These are phyloP conservation scores for Claviceps sp. DNA, from an alignment of 2,329 filamentous ascomycete genomes.

Conservation along the genomic window DNA sequence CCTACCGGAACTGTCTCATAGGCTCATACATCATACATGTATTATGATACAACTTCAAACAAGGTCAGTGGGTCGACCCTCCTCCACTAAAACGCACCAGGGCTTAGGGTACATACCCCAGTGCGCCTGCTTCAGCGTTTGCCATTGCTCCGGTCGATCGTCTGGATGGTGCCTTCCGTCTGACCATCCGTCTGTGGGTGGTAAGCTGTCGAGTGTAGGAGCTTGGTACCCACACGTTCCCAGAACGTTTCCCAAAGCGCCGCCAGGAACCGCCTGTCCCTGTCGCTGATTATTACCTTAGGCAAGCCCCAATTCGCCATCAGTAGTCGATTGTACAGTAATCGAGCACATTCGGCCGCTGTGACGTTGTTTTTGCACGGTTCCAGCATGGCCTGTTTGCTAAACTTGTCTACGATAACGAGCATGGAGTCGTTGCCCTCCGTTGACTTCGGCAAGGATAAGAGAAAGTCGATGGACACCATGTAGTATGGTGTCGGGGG, in stretches of 20 bases:
- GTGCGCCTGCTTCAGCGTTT: too few species aligned
- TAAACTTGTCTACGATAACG: not conserved
- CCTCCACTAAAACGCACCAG: too few species aligned
- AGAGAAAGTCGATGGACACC: not conserved
- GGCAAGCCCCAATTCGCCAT: not conserved
- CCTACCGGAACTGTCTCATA: too few species aligned
- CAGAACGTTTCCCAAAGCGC: not conserved
- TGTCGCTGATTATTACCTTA: not conserved
- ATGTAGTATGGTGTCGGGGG: not conserved
- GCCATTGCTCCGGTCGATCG: too few species aligned
- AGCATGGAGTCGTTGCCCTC: not conserved
- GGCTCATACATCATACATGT: too few species aligned
- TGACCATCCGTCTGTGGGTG: not conserved
- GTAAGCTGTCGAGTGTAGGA: not conserved
- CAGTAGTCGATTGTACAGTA: not conserved
- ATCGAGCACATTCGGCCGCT: not conserved
- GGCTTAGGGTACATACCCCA: too few species aligned
- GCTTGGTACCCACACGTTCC: not conserved
- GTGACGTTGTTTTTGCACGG: not conserved
- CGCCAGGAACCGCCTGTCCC: not conserved
- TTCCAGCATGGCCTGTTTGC: not conserved
- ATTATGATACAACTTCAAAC: too few species aligned
- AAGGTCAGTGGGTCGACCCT: too few species aligned
- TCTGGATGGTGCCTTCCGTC: not conserved
- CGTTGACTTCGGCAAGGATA: not conserved